Conservation (phyloP, 2,329 filamentous ascomycete genomes). For the Pseudocercospora crystallina region DNA sequence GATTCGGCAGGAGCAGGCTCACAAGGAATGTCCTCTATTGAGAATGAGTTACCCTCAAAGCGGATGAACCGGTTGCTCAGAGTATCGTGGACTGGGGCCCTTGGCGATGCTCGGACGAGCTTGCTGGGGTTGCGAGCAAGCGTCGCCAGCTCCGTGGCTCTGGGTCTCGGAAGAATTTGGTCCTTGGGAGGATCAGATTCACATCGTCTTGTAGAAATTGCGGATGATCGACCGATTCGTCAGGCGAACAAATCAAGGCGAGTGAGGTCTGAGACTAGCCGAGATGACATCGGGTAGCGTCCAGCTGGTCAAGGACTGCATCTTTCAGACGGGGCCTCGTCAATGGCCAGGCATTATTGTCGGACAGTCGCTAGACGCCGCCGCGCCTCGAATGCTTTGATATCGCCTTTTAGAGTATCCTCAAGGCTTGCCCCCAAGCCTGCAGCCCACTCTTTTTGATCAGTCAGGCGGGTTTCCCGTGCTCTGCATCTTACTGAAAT, state of each 20-base stretch:
- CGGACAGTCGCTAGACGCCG: not conserved
- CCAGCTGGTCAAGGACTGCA: conserved; percentile 11
- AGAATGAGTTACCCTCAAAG: not conserved
- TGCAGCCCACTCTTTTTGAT: too few species aligned
- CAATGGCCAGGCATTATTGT: conserved; percentile 3
- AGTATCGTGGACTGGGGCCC: too few species aligned
- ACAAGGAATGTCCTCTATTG: not conserved
- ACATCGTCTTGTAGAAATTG: conserved; percentile 18
- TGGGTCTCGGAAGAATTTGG: conserved; percentile 15
- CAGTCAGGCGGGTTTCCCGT: too few species aligned
- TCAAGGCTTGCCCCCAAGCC: too few species aligned
- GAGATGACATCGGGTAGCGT: conserved; percentile 13
- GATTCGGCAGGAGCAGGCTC: conserved; percentile 6
- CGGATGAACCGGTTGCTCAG: too few species aligned
- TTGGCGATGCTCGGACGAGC: too few species aligned
- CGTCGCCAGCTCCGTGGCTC: conserved; percentile 15
- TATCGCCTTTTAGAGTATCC: too few species aligned
- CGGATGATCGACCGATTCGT: conserved; percentile 20
- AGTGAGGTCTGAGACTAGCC: conserved; percentile 10
- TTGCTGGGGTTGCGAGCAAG: conserved; percentile 7
- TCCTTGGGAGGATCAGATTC: conserved; percentile 16
- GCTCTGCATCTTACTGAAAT: not conserved
- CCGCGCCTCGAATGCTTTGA: not conserved
- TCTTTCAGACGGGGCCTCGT: conserved; percentile 3
- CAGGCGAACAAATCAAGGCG: conserved; percentile 2